Evolutionary conservation across 495 filamentous ascomycete genomes (phyloP).

Genomic region (Staphylotrichum tortipilum): DNA sequence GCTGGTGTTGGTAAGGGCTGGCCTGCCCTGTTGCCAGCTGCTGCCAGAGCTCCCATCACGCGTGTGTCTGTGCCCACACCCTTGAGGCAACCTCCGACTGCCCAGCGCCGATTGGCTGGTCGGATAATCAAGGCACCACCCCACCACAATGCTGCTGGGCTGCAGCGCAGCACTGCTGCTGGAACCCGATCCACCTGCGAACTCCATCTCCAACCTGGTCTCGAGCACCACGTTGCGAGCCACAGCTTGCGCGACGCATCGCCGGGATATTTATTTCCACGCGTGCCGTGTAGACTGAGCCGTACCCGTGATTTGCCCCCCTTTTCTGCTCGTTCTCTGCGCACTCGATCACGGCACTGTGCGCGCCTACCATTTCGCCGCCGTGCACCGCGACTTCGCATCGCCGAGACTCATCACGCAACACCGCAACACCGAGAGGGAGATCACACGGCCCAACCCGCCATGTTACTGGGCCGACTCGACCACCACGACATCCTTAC

Average conservation of each 20-base stretch:
- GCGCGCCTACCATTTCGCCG: neutral
- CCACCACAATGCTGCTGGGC: conserved; percentile 7
- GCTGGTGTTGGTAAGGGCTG: too few species aligned
- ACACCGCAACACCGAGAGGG: too few species aligned
- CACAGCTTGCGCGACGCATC: neutral
- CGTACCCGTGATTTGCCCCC: too few species aligned
- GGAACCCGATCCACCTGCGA: conserved; percentile 5
- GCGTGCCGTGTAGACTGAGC: too few species aligned
- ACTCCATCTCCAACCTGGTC: conserved; percentile 9
- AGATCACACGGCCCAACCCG: conserved; percentile 13
- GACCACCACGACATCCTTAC: conserved; percentile 13
- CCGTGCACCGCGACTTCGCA: too few species aligned
- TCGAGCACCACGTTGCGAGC: conserved; percentile 9
- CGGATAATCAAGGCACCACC: conserved; percentile 17
- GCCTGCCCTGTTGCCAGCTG: too few species aligned
- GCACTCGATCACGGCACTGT: neutral
- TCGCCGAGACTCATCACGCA: too few species aligned
- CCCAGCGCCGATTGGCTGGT: conserved; percentile 9
- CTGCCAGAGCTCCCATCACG: too few species aligned
- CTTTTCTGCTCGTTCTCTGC: neutral
- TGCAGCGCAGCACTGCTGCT: too few species aligned
- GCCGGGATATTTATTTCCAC: too few species aligned
- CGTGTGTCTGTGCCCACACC: neutral
- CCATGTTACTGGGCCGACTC: conserved; percentile 21
- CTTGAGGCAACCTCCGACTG: neutral